Conservation (phyloP, 345 rosid species). For the Salix koriyanagi region DNA sequence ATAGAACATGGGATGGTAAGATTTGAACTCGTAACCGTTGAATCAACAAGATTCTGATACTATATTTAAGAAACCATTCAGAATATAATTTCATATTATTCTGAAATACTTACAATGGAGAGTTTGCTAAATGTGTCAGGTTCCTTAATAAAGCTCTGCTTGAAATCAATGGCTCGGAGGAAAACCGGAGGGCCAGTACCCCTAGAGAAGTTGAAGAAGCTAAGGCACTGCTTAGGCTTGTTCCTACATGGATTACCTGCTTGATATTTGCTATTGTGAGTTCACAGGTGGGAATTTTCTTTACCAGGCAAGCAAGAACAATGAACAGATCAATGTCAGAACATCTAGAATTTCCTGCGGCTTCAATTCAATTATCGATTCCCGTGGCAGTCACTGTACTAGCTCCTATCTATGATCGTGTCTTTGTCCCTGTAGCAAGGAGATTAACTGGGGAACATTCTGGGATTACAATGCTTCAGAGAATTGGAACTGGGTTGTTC, state of each 20-base stretch:
- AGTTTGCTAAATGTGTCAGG: neutral
- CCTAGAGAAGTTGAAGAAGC: neutral
- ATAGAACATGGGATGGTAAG: no score
- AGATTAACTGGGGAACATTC: constrained; percentile 7
- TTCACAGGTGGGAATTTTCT: constrained; percentile 24
- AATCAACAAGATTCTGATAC: no score
- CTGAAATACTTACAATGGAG: no score
- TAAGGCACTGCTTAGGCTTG: neutral
- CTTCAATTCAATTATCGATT: constrained; percentile 15
- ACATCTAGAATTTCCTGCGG: constrained; percentile 15
- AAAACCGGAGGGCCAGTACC: neutral
- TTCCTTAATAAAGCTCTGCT: neutral
- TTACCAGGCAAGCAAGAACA: constrained; percentile 22
- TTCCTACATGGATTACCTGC: constrained; percentile 23
- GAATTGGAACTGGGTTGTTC: constrained; percentile 19
- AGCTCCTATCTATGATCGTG: constrained; percentile 18
- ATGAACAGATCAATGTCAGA: constrained; percentile 20
- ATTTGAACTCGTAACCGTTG: no score
- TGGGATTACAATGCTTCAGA: constrained; percentile 21
- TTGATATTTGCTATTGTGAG: constrained; percentile 9
- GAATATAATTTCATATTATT: no score
- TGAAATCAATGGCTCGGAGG: neutral
- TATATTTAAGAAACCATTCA: rapidly evolving
- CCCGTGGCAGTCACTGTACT: constrained; percentile 1
- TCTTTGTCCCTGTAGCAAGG: constrained; percentile 17